A percentile compares a stretch with the other conserved stretches of the same genome.
phyloP scores from a whole-genome alignment of 176 grass and related monocot genomes.

The Triticum monococcum region DNA sequence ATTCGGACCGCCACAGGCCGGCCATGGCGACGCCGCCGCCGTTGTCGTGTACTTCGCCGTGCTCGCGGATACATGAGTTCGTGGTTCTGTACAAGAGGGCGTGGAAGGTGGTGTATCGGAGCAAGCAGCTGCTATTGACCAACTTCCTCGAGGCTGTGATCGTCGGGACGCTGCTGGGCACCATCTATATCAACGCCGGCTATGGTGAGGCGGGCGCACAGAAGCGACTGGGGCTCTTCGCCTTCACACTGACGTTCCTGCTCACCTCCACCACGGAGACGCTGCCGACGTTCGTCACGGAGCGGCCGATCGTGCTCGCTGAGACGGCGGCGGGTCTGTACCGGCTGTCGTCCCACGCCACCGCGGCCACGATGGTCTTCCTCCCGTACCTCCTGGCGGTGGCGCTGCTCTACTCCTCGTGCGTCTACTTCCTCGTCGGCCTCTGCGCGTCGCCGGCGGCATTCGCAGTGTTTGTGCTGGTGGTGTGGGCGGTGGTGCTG shows the following conservation, averaged over 20 bases:
- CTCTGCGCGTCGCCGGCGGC: conserved; percentile 62
- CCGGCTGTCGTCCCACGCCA: conserved; percentile 76
- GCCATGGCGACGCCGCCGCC: neutral
- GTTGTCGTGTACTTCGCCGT: neutral
- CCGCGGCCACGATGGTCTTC: conserved; percentile 74
- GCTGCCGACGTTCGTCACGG: conserved; percentile 80
- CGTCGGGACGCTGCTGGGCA: conserved; percentile 80
- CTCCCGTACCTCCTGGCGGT: conserved; percentile 86
- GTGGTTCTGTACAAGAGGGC: conserved; percentile 58
- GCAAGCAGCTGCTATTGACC: conserved; percentile 83
- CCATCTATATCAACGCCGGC: conserved; percentile 78
- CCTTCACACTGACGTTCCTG: conserved; percentile 95
- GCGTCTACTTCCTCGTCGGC: conserved; percentile 86
- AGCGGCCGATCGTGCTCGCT: conserved; percentile 79
- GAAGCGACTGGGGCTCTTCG: conserved; percentile 91
- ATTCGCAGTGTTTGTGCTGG: conserved; percentile 70
- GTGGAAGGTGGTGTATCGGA: conserved; percentile 90
- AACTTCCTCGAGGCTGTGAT: conserved; percentile 71
- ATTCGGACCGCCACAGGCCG: neutral
- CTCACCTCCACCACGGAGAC: conserved; percentile 90
- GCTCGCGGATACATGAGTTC: conserved; percentile 61
- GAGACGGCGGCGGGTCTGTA: conserved; percentile 84
- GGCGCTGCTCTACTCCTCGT: conserved; percentile 67
- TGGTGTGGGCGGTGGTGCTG: conserved; percentile 83
- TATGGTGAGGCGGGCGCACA: conserved; percentile 58